Evolutionary conservation across 805 yeast species (phyloP).

Genomic region (Blastobotrys muscicola): DNA sequence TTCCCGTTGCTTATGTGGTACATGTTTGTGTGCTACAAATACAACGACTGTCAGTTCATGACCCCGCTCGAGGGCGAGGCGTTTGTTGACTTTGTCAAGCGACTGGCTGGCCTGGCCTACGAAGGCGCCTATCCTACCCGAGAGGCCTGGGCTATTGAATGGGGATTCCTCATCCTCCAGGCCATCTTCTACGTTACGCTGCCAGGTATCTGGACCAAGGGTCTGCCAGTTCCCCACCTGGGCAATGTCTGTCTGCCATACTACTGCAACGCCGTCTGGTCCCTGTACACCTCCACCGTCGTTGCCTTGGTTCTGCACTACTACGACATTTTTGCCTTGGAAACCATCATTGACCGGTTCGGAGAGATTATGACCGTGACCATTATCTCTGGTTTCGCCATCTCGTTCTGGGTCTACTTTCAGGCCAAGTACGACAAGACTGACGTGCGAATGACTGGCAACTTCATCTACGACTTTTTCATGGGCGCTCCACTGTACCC

Average conservation of each 20-base stretch:
- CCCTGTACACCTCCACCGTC: slow-evolving; percentile 62
- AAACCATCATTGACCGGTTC: slow-evolving; percentile 68
- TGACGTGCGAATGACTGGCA: slow-evolving; percentile 87
- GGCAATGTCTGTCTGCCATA: slow-evolving; percentile 77
- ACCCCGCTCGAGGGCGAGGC: slow-evolving; percentile 51
- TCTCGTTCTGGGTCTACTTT: slow-evolving; percentile 61
- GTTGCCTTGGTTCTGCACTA: slow-evolving; percentile 56
- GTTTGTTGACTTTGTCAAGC: slow-evolving; percentile 34
- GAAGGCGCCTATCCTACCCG: slow-evolving; percentile 35
- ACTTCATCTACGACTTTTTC: slow-evolving; percentile 80
- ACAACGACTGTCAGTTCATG: slow-evolving; percentile 66
- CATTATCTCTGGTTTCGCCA: slow-evolving; percentile 63
- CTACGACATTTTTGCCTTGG: slow-evolving; percentile 63
- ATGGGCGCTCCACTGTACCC: slow-evolving; percentile 98
- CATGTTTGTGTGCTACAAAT: slow-evolving; percentile 87
- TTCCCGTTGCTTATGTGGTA: slow-evolving; percentile 93
- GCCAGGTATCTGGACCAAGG: slow-evolving; percentile 93
- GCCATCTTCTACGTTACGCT: slow-evolving; percentile 65
- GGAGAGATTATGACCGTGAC: slow-evolving; percentile 93
- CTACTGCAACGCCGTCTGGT: slow-evolving; percentile 84
- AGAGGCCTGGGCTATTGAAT: slow-evolving; percentile 61
- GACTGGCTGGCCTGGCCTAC: slow-evolving; percentile 37
- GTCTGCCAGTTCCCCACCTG: slow-evolving; percentile 82
- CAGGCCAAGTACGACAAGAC: slow-evolving; percentile 60
- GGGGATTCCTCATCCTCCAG: slow-evolving; percentile 61